A percentile compares a stretch with the other conserved stretches of the same genome.
Conservation (phyloP, 2,329 filamentous ascomycete genomes). For the Alternaria novae-zelandiae region DNA sequence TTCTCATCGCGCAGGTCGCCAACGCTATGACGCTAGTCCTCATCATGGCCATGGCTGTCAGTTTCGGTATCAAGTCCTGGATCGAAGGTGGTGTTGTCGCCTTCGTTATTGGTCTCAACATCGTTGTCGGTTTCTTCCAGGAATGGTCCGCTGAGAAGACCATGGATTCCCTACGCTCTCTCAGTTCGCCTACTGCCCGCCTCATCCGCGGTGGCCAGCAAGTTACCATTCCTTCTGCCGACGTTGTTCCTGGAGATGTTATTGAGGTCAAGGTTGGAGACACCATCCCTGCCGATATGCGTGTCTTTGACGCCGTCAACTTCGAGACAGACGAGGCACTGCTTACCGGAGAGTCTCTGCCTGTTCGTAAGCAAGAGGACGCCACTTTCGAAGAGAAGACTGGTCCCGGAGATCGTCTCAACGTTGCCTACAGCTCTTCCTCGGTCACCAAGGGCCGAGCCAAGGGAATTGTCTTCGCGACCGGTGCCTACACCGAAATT, state of each 20-base stretch:
- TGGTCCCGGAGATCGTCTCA: conserved; percentile 71
- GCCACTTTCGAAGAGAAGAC: conserved; percentile 59
- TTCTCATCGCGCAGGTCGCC: conserved; percentile 73
- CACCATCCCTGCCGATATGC: conserved; percentile 71
- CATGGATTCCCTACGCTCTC: conserved; percentile 56
- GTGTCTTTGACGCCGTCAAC: conserved; percentile 69
- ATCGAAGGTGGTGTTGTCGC: conserved; percentile 58
- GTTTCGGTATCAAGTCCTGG: conserved; percentile 55
- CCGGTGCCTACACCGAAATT: conserved; percentile 75
- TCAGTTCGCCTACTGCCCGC: conserved; percentile 55
- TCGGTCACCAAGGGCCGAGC: conserved; percentile 74
- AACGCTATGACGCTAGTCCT: conserved; percentile 78
- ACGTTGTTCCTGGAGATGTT: conserved; percentile 71
- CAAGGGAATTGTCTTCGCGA: conserved; percentile 70
- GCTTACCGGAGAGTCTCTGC: conserved; percentile 73
- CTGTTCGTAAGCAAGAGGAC: conserved; percentile 68
- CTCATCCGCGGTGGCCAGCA: conserved; percentile 61
- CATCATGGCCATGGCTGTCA: conserved; percentile 57
- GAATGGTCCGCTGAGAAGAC: conserved; percentile 58
- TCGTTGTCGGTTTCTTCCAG: conserved; percentile 55
- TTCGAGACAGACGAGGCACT: conserved; percentile 76
- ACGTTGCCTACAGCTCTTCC: conserved; percentile 69
- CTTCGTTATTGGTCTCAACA: conserved; percentile 54
- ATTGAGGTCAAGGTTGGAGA: conserved; percentile 69
- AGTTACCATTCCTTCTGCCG: conserved; percentile 59